Evolutionary conservation across 2,329 filamentous ascomycete species (phyloP), one percentile per base, ranked within the genome.

Genomic region (Dactylellina drechsleri): DNA sequence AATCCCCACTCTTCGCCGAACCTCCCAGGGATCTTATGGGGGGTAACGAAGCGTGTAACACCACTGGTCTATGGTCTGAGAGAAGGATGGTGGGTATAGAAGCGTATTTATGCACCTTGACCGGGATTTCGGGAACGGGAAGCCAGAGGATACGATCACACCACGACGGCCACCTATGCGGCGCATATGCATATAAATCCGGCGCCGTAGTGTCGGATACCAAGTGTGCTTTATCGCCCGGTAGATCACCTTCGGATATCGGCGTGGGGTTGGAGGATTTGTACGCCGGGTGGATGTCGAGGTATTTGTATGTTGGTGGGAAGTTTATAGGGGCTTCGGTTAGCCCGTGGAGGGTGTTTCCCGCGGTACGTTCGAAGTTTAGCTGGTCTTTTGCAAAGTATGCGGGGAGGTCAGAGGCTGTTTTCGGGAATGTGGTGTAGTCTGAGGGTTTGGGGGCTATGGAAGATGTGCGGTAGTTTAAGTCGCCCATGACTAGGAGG

Each of bases 241-340:
- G 78, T 18, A 80, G 80, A 79, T 74, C 76, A 16, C 16, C 20
- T 8, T 18, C 26, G 1, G 78, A 80, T 1, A 82, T 83, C 68
- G 85, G 78, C 26, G 82, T 83, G 13, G 84, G 82, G 6, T 81
- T 81, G 31, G 82, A 79, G 0, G 18, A 18, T 45, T 45, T 49
- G 23, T 18, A 20, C 10, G 41, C 4, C 5, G 16, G 36, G 16
- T 26, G 18, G 26, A 62, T 53, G 28, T 41, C 52, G 10, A 36
- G 16, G 81, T 95, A 96, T 82, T 99, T 99, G 85, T 99, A 99
- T 0, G 95, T 97, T 0, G 95, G 95, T 0, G 93, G 91, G 79
- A 98, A 99, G 2, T 82, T 82, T 71, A 98, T 88, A 0, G 86
- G 84, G 0, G 89, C 87, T 83, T 99, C 95, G 8, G 84, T 83